Conservation (phyloP, 129 eudicot genomes). For the Deinandra increscens region DNA sequence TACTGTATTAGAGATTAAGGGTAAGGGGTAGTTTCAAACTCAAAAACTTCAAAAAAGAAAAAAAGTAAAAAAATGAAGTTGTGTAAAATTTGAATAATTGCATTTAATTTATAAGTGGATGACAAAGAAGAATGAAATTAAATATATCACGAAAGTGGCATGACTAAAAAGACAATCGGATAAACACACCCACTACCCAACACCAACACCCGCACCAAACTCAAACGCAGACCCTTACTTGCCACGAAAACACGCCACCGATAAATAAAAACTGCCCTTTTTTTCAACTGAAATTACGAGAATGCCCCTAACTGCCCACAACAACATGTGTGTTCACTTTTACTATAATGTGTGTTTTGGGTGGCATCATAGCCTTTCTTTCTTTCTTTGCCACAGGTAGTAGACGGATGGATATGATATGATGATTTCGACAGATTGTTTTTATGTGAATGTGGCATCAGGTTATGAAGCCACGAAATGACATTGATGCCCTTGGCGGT, state of each 20-base stretch:
- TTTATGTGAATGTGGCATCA: conserved; percentile 9
- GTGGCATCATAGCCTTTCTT: conserved; percentile 32
- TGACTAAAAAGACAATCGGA: conserved; percentile 37
- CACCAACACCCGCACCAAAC: conserved; percentile 40
- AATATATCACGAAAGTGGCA: conserved; percentile 36
- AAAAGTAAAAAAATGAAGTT: no score
- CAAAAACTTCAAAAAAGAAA: no score
- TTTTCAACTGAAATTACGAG: neutral
- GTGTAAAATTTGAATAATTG: neutral
- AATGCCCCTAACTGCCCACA: conserved; percentile 17
- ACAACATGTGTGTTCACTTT: conserved; percentile 12
- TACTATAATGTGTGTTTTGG: conserved; percentile 12
- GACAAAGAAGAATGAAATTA: conserved; percentile 16
- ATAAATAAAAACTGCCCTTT: conserved; percentile 27
- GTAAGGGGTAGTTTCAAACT: no score
- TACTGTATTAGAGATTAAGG: no score
- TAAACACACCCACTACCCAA: conserved; percentile 30
- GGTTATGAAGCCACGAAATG: conserved; percentile 16
- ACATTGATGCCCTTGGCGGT: conserved; percentile 38
- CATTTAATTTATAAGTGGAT: neutral
- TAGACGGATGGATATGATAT: no score
- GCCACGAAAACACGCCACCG: conserved; percentile 76
- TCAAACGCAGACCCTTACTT: conserved; percentile 28
- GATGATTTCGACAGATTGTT: conserved; percentile 42
- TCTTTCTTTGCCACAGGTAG: conserved; percentile 25